These are phyloP conservation scores for Apiotrichum siamense DNA, from an alignment of 1,284 basidiomycete species.

Conservation along the genomic window DNA sequence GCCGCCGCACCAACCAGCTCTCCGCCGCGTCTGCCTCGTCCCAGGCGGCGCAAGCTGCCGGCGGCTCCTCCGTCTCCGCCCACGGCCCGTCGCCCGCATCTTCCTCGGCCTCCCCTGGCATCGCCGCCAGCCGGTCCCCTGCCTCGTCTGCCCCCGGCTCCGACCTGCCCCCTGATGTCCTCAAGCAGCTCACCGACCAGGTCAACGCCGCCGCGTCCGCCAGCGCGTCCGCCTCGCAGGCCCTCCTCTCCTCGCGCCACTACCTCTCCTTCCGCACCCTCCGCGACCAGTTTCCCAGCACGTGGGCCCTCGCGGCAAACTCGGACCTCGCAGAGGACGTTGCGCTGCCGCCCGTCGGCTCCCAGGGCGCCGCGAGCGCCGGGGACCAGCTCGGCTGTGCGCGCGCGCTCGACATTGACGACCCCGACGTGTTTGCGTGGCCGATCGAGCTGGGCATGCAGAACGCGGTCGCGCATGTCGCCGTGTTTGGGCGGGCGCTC, in stretches of 20 bases:
- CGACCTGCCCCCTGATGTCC: constrained; percentile 27
- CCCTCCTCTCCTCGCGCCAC: constrained; percentile 32
- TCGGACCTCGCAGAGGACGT: constrained; percentile 35
- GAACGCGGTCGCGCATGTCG: constrained; percentile 36
- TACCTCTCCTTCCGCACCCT: constrained; percentile 30
- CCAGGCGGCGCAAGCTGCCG: not conserved
- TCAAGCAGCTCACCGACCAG: constrained; percentile 32
- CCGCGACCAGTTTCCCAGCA: constrained; percentile 28
- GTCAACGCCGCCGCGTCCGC: constrained; percentile 24
- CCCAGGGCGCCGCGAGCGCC: constrained; percentile 31
- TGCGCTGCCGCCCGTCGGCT: too few relatives aligned
- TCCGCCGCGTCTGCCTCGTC: not conserved
- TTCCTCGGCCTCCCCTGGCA: constrained; percentile 13
- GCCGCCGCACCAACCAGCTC: constrained; percentile 24
- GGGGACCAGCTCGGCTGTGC: constrained; percentile 35
- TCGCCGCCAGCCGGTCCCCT: constrained; percentile 15
- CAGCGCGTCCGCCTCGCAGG: constrained; percentile 17
- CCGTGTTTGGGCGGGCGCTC: constrained; percentile 36
- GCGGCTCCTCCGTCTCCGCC: constrained; percentile 9
- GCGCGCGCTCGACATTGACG: constrained; percentile 32
- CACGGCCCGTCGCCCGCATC: constrained; percentile 20
- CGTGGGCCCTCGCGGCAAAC: constrained; percentile 32
- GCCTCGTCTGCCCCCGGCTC: constrained; percentile 12
- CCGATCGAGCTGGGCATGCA: constrained; percentile 44
- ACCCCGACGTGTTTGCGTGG: constrained; percentile 36